Conservation (phyloP, 202 grass and related monocot species). For the Carex arenaria region DNA sequence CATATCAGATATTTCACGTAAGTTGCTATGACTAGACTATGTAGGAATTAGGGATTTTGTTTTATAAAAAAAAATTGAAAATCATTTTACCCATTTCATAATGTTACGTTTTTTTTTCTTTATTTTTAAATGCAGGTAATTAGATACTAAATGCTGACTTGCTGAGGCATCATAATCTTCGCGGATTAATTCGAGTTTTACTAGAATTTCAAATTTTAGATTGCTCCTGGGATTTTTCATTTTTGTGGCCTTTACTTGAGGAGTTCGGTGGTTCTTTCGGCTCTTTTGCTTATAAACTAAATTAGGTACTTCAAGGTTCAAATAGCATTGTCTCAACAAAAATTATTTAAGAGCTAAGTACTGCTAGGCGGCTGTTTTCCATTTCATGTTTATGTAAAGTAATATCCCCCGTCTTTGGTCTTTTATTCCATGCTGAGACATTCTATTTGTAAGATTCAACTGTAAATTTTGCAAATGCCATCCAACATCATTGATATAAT, state of each 20-base stretch:
- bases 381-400: not conserved
- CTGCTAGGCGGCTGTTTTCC: not conserved
- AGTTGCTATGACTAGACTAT: constrained; percentile 1
- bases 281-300: not conserved
- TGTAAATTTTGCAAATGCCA: constrained; percentile 9
- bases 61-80: not conserved
- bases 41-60: not conserved
- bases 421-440: not conserved
- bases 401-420: not conserved
- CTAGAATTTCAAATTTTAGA: constrained; percentile 2
- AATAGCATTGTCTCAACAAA: not conserved
- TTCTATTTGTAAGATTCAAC: not conserved
- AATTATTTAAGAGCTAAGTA: not conserved
- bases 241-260: not conserved
- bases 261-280: not conserved
- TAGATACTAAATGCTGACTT: not conserved
- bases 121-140: constrained; percentile 7
- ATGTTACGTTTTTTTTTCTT: not conserved
- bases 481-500: not conserved
- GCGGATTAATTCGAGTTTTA: not conserved
- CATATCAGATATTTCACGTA: not conserved
- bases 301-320: not conserved
- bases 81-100: not conserved
- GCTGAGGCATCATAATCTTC: not conserved
- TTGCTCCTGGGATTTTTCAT: not conserved